phyloP scores from a whole-genome alignment of 345 rosid species.

The Eucalyptus urophylla region DNA sequence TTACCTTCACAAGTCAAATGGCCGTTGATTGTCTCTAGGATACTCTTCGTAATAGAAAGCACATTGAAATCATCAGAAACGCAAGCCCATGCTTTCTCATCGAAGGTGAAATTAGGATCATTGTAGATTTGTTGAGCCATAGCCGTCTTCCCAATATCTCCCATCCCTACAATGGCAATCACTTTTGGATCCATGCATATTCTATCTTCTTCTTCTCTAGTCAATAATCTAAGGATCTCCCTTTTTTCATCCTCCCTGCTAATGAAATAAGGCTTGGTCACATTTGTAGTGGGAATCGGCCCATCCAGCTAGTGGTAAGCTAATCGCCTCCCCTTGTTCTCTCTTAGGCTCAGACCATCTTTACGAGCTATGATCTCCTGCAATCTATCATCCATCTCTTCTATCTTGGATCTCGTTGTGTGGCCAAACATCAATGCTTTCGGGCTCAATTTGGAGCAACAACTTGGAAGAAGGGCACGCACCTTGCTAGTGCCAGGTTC shows the following conservation, averaged over 20 bases:
- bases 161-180: neutral
- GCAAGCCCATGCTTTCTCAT: neutral
- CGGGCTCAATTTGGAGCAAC: neutral
- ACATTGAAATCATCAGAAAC: neutral
- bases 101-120: neutral
- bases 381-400: neutral
- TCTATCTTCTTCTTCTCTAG: neutral
- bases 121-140: neutral
- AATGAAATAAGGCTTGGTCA: neutral
- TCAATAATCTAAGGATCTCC: neutral
- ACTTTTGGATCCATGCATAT: neutral
- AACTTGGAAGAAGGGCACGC: neutral
- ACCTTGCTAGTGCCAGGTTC: neutral
- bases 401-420: neutral
- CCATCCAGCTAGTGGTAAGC: fast-evolving
- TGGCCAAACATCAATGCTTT: neutral
- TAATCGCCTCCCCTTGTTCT: neutral
- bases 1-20: neutral
- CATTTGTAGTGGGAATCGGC: neutral
- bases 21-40: neutral
- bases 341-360: neutral
- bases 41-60: neutral
- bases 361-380: neutral
- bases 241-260: neutral
- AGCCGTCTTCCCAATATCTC: neutral